Conservation (phyloP, 2,329 filamentous ascomycete species). For the Xylaria multiplex region DNA sequence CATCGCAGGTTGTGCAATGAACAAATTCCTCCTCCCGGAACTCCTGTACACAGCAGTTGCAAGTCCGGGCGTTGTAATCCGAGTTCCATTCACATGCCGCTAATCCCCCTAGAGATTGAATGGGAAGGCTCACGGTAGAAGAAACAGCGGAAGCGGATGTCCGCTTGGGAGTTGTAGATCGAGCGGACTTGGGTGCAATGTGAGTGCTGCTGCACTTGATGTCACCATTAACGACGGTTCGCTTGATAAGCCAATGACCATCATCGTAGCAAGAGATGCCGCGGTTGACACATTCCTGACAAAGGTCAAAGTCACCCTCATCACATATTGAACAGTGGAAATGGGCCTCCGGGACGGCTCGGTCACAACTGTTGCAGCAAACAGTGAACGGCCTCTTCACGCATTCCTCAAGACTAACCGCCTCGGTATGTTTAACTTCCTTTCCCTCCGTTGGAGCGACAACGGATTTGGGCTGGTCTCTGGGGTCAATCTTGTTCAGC, state of each 20-base stretch:
- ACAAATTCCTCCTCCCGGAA: conserved; percentile 82
- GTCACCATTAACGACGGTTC: conserved; percentile 79
- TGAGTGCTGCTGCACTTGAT: conserved; percentile 89
- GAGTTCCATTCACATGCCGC: conserved; percentile 26
- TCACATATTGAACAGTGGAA: conserved; percentile 97
- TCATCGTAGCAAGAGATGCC: conserved; percentile 81
- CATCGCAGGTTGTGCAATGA: conserved; percentile 84
- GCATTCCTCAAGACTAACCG: conserved; percentile 24
- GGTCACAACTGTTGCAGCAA: conserved; percentile 92
- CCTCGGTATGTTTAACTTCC: conserved; percentile 15
- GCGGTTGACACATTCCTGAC: conserved; percentile 77
- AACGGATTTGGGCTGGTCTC: conserved; percentile 1
- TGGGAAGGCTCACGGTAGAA: conserved; percentile 34
- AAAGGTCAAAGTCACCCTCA: conserved; percentile 93
- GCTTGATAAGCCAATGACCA: conserved; percentile 94
- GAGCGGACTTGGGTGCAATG: conserved; percentile 71
- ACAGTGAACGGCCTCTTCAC: conserved; percentile 73
- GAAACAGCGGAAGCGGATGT: not conserved
- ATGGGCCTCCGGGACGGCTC: conserved; percentile 80
- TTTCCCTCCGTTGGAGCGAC: conserved; percentile 19
- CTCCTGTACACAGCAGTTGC: conserved; percentile 74
- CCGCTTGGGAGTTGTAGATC: conserved; percentile 12
- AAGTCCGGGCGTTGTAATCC: conserved; percentile 64
- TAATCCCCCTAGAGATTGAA: conserved; percentile 32
- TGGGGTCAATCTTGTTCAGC: not conserved